Base-by-base conservation (phyloP, 208 protist genomes). In the Crithidia mellificae region DNA sequence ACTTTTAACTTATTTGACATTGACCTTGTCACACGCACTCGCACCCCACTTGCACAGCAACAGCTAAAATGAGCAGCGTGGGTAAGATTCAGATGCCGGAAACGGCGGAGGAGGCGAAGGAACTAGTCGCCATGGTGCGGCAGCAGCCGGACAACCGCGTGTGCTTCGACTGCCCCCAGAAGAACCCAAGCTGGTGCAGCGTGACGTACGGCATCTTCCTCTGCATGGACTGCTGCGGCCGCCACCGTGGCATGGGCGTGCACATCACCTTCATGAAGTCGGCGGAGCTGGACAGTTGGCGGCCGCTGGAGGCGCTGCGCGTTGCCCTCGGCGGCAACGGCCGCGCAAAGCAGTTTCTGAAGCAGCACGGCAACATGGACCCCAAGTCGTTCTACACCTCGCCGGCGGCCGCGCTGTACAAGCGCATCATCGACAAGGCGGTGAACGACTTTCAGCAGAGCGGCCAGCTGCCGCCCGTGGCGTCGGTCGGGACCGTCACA, bases 231-330 rank as follows among this genome's bases (percentile, higher is more conserved):
- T 99, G 98, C 88, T 93, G 95, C 32, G 92, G 93, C 34, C 77
- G 85, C 11, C 98, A 99, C 77, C 89, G 98, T 52, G 87, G 85
- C 27, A 83, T 99, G 52, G 97, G 98, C 39, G 96, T 98, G 36
- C 97, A 99, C 77, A 85, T 98, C 57, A 95, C 90, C 43, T 99
- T 99, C 78, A 97, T 98, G 67, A 85, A 97, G 63, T 98, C 91
- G 6, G 77, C 80, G 17, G 85, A 90, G 62, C 85, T 98, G 7
- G 97, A 98, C 81, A 87, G 65, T 62, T 98, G 95, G 95, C 80
- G 74, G 19, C 74, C 74, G 6, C 79, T 84, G 43, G 86, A 98
- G 72, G 84, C 93, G 4, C 77, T 92, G 32, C 75, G 80, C 38
- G 94, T 98, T 90, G 76, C 92, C 22, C 61, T 93, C 17, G 94